phyloP scores from a whole-genome alignment of 2,329 filamentous ascomycete species.

The Immersiporthe knoxdaviesiana region DNA sequence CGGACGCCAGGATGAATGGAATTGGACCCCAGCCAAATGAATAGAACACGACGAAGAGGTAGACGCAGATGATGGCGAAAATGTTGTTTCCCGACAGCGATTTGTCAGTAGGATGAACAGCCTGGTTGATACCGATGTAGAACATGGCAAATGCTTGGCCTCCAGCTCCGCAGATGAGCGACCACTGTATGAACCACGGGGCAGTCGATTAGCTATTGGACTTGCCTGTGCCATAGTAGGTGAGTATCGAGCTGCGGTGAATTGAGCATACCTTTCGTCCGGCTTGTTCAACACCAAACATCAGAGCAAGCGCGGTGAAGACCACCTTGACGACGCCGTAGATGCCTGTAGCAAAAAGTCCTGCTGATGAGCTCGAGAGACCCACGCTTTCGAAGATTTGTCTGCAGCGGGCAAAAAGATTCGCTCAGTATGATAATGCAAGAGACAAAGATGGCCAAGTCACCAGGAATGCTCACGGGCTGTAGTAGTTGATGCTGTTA shows the following conservation, averaged over 20 bases:
- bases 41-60: constrained; percentile 48
- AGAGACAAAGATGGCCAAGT: constrained; percentile 6
- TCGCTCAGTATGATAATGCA: constrained; percentile 33
- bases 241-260: constrained; percentile 42
- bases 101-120: constrained; percentile 36
- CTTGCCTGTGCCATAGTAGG: background rate
- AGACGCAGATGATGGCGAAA: constrained; percentile 48
- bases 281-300: constrained; percentile 30
- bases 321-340: constrained; percentile 74
- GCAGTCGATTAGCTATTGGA: constrained; percentile 41
- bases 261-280: constrained; percentile 30
- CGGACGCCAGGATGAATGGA: constrained; percentile 35
- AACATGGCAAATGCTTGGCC: constrained; percentile 47
- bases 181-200: constrained; percentile 49
- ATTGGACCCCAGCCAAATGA: constrained; percentile 37
- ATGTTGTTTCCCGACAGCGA: constrained; percentile 45
- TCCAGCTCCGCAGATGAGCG: constrained; percentile 48
- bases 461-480: constrained; percentile 32
- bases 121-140: constrained; percentile 44
- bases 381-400: constrained; percentile 68
- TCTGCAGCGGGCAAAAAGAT: background rate
- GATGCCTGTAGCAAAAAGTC: constrained; percentile 73
- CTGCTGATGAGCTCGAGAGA: constrained; percentile 56
- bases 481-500: constrained; percentile 65
- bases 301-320: constrained; percentile 34